A percentile compares a stretch with the other conserved stretches of the same genome.
These are phyloP conservation scores for Cryoendolithus antarcticus DNA, from an alignment of 2,329 filamentous ascomycete species.

Conservation along the genomic window DNA sequence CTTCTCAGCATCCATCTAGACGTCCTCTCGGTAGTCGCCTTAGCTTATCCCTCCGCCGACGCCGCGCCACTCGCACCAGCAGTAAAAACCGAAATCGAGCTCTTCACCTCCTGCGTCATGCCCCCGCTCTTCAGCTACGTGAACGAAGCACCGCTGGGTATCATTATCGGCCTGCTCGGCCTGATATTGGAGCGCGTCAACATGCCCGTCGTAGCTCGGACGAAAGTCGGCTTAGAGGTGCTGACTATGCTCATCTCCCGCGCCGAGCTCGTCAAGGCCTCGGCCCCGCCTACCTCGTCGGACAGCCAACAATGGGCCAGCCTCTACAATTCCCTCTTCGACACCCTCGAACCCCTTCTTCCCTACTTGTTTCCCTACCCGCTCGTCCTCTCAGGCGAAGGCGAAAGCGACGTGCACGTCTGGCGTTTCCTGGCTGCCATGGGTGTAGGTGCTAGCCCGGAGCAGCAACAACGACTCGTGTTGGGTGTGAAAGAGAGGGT, in stretches of 20 bases:
- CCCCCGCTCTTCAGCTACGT: conserved; percentile 81
- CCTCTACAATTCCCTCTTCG: conserved; percentile 79
- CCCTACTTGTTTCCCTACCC: conserved; percentile 80
- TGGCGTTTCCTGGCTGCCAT: conserved; percentile 97
- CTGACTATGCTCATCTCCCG: conserved; percentile 90
- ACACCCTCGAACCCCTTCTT: conserved; percentile 70
- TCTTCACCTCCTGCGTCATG: conserved; percentile 81
- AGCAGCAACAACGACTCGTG: conserved; percentile 90
- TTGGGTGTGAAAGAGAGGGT: conserved; percentile 95
- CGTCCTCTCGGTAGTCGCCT: conserved; percentile 75
- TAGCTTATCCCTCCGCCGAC: conserved; percentile 58
- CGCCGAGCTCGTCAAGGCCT: conserved; percentile 70
- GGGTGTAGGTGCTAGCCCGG: conserved; percentile 81
- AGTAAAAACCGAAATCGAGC: conserved; percentile 81
- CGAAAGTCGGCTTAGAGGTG: conserved; percentile 77
- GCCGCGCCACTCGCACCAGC: conserved; percentile 61
- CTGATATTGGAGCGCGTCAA: conserved; percentile 73
- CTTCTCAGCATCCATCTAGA: conserved; percentile 94
- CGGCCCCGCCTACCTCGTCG: conserved; percentile 41
- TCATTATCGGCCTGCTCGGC: conserved; percentile 80
- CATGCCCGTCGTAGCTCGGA: conserved; percentile 71
- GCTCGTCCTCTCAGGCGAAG: conserved; percentile 50
- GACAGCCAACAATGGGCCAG: conserved; percentile 58
- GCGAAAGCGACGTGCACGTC: conserved; percentile 74
- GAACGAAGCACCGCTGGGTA: conserved; percentile 78